These are phyloP conservation scores for Chaetomidium leptoderma DNA, from an alignment of 495 filamentous ascomycete species.

Conservation along the genomic window DNA sequence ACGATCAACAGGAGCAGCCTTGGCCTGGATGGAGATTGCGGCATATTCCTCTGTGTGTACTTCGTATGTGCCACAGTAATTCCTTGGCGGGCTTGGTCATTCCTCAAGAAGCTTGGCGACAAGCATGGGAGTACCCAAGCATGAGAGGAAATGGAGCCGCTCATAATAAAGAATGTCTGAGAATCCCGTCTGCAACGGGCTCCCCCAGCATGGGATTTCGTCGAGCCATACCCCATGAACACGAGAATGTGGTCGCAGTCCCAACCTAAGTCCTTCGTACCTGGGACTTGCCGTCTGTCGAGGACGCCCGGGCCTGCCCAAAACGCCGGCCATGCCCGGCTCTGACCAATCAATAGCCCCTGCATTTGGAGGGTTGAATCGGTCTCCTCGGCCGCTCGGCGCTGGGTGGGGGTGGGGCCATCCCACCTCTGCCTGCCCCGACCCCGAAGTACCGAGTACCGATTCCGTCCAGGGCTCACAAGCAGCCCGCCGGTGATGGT, in stretches of 20 bases:
- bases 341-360: not conserved
- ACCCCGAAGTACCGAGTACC: not conserved
- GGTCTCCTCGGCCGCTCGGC: conserved; percentile 14
- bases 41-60: too few species aligned
- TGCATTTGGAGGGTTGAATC: not conserved
- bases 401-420: conserved; percentile 17
- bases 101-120: conserved; percentile 25
- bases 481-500: not conserved
- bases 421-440: not conserved
- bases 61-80: too few species aligned
- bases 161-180: too few species aligned
- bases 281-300: not conserved
- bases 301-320: not conserved
- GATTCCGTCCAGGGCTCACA: too few species aligned
- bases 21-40: conserved; percentile 27
- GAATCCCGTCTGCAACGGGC: too few species aligned
- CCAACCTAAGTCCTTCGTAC: not conserved
- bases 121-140: not conserved
- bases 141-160: too few species aligned
- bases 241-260: too few species aligned
- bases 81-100: conserved; percentile 25
- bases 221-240: too few species aligned
- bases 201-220: too few species aligned
- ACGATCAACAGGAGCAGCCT: conserved; percentile 14
- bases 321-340: not conserved